These are phyloP conservation scores for Pyracantha coccinea DNA, from an alignment of 331 rosid species.

Conservation along the genomic window DNA sequence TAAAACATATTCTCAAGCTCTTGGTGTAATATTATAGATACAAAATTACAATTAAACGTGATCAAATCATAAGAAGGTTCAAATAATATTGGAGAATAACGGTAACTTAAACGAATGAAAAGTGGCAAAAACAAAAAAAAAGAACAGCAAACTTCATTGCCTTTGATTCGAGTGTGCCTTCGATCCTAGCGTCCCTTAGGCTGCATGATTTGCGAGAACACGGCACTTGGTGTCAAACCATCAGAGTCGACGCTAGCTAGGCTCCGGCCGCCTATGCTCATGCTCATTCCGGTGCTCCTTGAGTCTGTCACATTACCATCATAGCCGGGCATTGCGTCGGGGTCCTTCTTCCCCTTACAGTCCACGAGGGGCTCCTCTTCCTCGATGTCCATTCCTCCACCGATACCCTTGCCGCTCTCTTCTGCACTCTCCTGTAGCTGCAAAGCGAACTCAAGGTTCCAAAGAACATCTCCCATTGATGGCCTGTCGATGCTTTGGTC, in stretches of 20 bases:
- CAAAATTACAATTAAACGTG: conserved; percentile 35
- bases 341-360: conserved; percentile 67
- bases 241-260: conserved; percentile 95
- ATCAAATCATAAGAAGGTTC: conserved; percentile 25
- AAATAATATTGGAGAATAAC: conserved; percentile 13
- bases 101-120: conserved; percentile 19
- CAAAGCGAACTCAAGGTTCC: conserved; percentile 98
- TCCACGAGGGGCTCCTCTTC: conserved; percentile 42
- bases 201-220: conserved; percentile 99
- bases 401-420: conserved; percentile 60
- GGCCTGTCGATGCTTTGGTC: conserved; percentile 99
- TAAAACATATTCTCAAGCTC: conserved; percentile 25
- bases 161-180: no score
- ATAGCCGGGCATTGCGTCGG: conserved; percentile 28
- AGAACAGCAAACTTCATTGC: conserved; percentile 23
- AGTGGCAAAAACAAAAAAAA: conserved; percentile 1
- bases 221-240: conserved; percentile 96
- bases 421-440: conserved; percentile 99
- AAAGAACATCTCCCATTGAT: conserved; percentile 95
- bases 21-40: conserved; percentile 23
- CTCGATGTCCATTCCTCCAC: conserved; percentile 28
- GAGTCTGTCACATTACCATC: conserved; percentile 79
- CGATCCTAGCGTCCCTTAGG: conserved; percentile 87
- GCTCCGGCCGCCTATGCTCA: conserved; percentile 98
- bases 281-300: conserved; percentile 84